These are phyloP conservation scores for Eucalyptus fibrosa DNA, from an alignment of 345 rosid species.

Conservation along the genomic window DNA sequence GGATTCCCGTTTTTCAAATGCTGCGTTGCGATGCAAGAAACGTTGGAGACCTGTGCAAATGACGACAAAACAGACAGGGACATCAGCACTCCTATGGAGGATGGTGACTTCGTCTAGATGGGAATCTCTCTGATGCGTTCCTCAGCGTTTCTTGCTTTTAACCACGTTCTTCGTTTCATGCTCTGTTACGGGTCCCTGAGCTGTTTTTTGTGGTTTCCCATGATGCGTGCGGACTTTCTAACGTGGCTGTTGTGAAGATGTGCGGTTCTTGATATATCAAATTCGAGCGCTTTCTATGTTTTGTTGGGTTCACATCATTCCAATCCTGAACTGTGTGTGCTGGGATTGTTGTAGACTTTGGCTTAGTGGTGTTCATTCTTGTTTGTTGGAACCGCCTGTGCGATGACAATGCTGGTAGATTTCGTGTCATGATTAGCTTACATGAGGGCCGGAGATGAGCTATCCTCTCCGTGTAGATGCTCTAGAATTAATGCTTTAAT, in stretches of 20 bases:
- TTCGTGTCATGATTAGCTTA: neutral
- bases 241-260: neutral
- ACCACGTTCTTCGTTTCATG: neutral
- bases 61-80: conserved; percentile 82
- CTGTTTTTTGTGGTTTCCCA: neutral
- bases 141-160: neutral
- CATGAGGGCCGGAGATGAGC: neutral
- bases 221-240: neutral
- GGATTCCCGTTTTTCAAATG: neutral
- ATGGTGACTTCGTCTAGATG: conserved; percentile 22
- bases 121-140: conserved; percentile 47
- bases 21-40: neutral
- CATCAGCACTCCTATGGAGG: conserved; percentile 41
- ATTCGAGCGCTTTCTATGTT: neutral
- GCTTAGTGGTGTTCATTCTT: neutral
- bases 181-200: neutral
- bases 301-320: neutral
- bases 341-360: neutral
- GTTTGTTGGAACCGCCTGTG: neutral
- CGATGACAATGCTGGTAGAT: neutral
- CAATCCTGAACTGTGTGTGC: neutral
- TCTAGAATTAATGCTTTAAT: neutral
- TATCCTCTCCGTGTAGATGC: neutral
- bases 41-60: conserved; percentile 20
- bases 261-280: neutral